These are phyloP conservation scores for Peronospora tabacina DNA, from an alignment of 352 stramenopile species.

Conservation along the genomic window DNA sequence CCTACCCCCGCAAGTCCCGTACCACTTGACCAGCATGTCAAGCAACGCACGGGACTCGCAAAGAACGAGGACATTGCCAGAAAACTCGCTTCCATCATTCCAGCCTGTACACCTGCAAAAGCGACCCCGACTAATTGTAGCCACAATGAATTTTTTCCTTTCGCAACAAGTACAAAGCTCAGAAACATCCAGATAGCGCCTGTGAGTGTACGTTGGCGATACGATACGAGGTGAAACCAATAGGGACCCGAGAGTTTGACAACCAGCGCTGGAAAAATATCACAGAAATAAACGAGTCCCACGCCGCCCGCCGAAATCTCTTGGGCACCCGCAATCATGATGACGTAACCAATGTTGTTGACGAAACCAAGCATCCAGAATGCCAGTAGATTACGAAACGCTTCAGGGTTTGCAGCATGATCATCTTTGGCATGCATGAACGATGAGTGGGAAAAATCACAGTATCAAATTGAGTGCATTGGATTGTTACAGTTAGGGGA, in stretches of 20 bases:
- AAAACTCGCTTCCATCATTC: constrained; percentile 87
- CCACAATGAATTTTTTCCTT: constrained; percentile 43
- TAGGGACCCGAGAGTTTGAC: constrained; percentile 88
- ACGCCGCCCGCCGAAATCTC: constrained; percentile 87
- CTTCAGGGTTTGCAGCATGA: constrained; percentile 16
- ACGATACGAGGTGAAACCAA: constrained; percentile 92
- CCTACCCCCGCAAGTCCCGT: constrained; percentile 89
- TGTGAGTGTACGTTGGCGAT: constrained; percentile 66
- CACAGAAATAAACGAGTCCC: constrained; percentile 89
- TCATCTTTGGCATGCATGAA: neutral
- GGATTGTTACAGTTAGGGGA: too few species aligned
- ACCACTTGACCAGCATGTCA: constrained; percentile 90
- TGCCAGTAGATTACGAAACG: constrained; percentile 54
- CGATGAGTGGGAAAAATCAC: too few species aligned
- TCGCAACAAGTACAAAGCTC: constrained; percentile 70
- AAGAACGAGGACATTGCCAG: constrained; percentile 84
- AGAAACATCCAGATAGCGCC: constrained; percentile 73
- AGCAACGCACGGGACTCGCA: constrained; percentile 48
- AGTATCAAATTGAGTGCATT: too few species aligned
- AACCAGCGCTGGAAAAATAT: constrained; percentile 85
- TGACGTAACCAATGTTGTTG: constrained; percentile 91
- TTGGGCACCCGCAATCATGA: constrained; percentile 92
- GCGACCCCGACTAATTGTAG: constrained; percentile 86
- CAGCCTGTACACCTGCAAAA: constrained; percentile 79
- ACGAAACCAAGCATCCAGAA: constrained; percentile 91